phyloP scores from a whole-genome alignment of 2,329 filamentous ascomycete genomes.

The Colletotrichum cordylinicola region DNA sequence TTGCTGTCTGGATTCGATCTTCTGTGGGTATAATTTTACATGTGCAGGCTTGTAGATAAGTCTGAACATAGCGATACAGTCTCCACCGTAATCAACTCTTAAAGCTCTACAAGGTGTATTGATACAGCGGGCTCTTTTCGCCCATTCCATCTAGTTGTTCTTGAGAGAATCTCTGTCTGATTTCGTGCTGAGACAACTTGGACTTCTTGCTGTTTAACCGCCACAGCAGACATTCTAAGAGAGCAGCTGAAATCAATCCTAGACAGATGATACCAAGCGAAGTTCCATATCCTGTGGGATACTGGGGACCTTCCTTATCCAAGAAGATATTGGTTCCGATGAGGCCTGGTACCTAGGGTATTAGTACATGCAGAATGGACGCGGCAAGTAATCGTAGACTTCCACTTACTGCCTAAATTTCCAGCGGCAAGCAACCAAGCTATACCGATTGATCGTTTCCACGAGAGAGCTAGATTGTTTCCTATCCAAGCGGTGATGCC shows the following conservation, averaged over 20 bases:
- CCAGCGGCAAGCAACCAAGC: conserved; percentile 27
- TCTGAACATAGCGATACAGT: background rate
- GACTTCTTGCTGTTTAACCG: conserved; percentile 30
- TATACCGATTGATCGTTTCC: conserved; percentile 29
- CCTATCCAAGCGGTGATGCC: conserved; percentile 28
- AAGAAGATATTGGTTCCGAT: conserved; percentile 45
- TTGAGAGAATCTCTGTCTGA: conserved; percentile 30
- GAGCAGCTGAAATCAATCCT: conserved; percentile 10
- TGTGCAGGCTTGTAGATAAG: background rate
- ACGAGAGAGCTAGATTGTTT: conserved; percentile 28
- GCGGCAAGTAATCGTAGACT: background rate
- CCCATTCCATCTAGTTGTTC: conserved; percentile 1
- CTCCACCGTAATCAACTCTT: background rate
- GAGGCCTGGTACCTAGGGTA: conserved; percentile 35
- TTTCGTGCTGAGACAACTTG: conserved; percentile 27
- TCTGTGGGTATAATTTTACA: too few species aligned
- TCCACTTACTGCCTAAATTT: background rate
- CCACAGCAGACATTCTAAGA: conserved; percentile 26
- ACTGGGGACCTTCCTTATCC: conserved; percentile 36
- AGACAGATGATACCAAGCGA: background rate
- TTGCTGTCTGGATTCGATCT: too few species aligned
- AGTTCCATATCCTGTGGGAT: conserved; percentile 41
- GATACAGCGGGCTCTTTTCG: background rate
- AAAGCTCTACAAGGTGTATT: background rate
- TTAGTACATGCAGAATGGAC: background rate